These are phyloP conservation scores for Ceratobasidium theobromae DNA, from an alignment of 1,284 basidiomycete species.

Conservation along the genomic window DNA sequence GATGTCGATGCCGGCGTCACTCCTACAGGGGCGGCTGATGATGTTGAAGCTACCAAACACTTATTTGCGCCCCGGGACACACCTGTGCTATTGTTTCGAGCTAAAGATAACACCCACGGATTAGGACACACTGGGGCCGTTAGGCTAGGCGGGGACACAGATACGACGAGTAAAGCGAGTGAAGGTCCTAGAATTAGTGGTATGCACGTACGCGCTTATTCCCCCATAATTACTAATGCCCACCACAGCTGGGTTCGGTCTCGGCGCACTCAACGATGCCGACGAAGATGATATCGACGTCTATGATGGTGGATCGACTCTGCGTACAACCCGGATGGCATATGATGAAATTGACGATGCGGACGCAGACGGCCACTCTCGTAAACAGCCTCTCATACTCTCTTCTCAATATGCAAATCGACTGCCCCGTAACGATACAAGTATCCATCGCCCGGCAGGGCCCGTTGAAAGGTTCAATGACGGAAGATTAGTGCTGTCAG, in stretches of 20 bases:
- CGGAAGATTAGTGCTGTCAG: constrained; percentile 69
- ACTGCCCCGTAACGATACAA: not conserved
- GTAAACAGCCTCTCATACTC: constrained; percentile 18
- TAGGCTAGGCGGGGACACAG: constrained; percentile 39
- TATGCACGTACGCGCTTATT: constrained; percentile 41
- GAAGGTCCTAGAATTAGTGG: constrained; percentile 63
- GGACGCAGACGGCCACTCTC: constrained; percentile 53
- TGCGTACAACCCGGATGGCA: constrained; percentile 50
- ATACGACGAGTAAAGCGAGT: constrained; percentile 42
- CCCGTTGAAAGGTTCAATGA: constrained; percentile 61
- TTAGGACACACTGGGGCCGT: constrained; percentile 68
- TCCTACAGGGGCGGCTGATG: constrained; percentile 44
- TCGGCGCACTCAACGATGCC: constrained; percentile 82
- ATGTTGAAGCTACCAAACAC: constrained; percentile 82
- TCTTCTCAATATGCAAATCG: not conserved
- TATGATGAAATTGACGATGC: constrained; percentile 64
- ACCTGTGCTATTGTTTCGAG: constrained; percentile 58
- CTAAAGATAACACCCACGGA: constrained; percentile 77
- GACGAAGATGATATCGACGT: constrained; percentile 89
- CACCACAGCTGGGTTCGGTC: constrained; percentile 70
- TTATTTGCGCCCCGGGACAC: constrained; percentile 84
- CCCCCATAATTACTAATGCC: constrained; percentile 24
- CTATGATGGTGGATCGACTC: constrained; percentile 55
- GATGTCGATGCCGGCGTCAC: constrained; percentile 54
- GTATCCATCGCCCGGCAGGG: constrained; percentile 34